Base-by-base conservation (phyloP, 2,329 filamentous ascomycete genomes). In the Colletotrichum zoysiae region DNA sequence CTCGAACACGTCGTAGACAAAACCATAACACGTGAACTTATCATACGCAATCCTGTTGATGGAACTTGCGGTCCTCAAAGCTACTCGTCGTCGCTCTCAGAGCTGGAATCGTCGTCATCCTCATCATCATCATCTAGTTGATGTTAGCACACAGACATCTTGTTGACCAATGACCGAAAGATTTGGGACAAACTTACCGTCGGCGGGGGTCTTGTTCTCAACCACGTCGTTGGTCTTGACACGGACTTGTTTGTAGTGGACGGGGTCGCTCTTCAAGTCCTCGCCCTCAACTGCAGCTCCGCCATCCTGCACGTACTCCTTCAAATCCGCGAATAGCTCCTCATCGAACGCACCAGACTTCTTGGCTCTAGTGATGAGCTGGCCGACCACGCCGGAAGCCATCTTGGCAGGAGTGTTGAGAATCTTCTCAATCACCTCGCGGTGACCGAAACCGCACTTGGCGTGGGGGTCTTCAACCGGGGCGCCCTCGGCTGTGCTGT, bases 81-180 rank as follows among this genome's bases (percentile, higher is more conserved):
- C 56, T 63, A 71, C 53, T 71, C 69, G n/a, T 71, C 69, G 11
- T 71, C 69, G 30, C 69, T 71, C 58, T 71, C 69, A 51, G 69
- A 71, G 58, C 65, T 71, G 38, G 69, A 68, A 12, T 67, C 65
- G 18, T 71, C 69, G 6, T 70, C 66, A 23, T 71, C 69, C 26
- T 71, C 69, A 12, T 71, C 69, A 26, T 71, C 69, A 26, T 71
- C 69, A 20, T 71, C 69, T 71, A 35, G 33, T 18, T 7, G 3
- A 12, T 26, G 38, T 30, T 2, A 51, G 50, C n/a, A 20, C 38
- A 1, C 1, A 16, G 3, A 9, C 16, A 2, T 5, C 6, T 18
- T 6, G 18, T 42, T 9, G 40, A 16, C 44, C 7, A 1, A n/a
- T 7, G 2, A 12, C 12, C 23, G 0, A 7, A 30, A 38, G 5